Percentiles rank a stretch among this genome's conserved stretches.
Evolutionary conservation across 208 protist species (phyloP).

Genomic region (Acanthamoeba sp.): DNA sequence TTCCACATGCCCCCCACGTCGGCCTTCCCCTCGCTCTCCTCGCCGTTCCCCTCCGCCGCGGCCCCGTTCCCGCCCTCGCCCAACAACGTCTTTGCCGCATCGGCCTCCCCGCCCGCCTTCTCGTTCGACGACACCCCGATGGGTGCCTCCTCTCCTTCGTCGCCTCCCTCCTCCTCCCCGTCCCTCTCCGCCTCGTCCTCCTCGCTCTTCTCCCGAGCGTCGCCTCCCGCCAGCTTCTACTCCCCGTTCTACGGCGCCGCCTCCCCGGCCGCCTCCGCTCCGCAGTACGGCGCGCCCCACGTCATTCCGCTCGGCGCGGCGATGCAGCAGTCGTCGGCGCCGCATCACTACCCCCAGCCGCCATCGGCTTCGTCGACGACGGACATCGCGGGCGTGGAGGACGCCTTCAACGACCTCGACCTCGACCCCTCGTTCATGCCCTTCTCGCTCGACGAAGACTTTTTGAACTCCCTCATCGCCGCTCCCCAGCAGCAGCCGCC

Average conservation of each 20-base stretch:
- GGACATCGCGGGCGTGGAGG: slow-evolving; percentile 33
- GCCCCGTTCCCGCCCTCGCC: not conserved
- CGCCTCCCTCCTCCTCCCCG: too few relatives aligned
- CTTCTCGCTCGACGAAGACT: not conserved
- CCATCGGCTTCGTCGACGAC: not conserved
- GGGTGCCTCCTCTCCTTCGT: not conserved
- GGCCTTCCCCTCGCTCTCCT: not conserved
- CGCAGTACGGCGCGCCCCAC: not conserved
- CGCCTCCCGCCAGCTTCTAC: not conserved
- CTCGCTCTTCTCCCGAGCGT: not conserved
- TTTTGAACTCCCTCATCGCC: slow-evolving; percentile 18
- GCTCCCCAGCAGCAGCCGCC: not conserved
- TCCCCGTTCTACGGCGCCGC: too few relatives aligned
- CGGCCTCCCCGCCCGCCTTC: not conserved
- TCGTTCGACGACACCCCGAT: slow-evolving; percentile 2
- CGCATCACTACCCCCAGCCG: too few relatives aligned
- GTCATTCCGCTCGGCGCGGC: not conserved
- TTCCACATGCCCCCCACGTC: slow-evolving; percentile 21
- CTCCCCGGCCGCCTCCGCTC: not conserved
- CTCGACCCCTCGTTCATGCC: not conserved
- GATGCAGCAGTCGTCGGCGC: too few relatives aligned
- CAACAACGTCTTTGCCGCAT: not conserved
- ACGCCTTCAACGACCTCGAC: slow-evolving; percentile 8
- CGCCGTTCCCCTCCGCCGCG: not conserved
- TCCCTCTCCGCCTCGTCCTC: not conserved